Evolutionary conservation across 2,329 filamentous ascomycete genomes (phyloP).

Genomic region (Stagonosporopsis tanaceti): DNA sequence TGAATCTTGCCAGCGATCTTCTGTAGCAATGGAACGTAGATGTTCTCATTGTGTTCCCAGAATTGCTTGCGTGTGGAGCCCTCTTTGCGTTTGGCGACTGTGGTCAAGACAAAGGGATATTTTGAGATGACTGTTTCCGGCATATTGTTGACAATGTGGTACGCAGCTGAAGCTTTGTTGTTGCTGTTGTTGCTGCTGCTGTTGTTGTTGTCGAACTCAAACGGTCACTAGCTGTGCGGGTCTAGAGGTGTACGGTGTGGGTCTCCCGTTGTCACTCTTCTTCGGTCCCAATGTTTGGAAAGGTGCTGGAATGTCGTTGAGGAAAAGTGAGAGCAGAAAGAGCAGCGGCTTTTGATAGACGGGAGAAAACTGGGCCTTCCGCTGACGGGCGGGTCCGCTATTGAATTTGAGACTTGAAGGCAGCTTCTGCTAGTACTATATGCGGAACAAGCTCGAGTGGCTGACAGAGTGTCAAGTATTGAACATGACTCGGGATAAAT

Average conservation of each 20-base stretch:
- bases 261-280: constrained; percentile 7
- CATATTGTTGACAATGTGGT: constrained; percentile 3
- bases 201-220: no score
- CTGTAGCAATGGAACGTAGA: constrained; percentile 20
- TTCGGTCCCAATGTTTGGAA: constrained; percentile 3
- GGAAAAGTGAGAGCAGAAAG: neutral
- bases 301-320: neutral
- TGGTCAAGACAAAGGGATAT: constrained; percentile 24
- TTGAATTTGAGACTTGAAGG: constrained; percentile 5
- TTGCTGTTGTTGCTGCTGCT: neutral
- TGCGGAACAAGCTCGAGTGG: neutral
- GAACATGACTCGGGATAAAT: constrained; percentile 7
- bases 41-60: constrained; percentile 23
- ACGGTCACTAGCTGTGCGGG: neutral
- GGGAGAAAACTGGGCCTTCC: constrained; percentile 1
- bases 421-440: constrained; percentile 6
- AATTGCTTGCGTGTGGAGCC: constrained; percentile 25
- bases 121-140: constrained; percentile 21
- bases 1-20: constrained; percentile 25
- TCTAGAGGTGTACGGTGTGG: constrained; percentile 3
- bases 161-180: neutral
- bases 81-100: constrained; percentile 25
- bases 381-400: constrained; percentile 16
- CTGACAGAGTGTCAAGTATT: neutral
- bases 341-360: constrained; percentile 8